Evolutionary conservation across 257 asterid genomes (phyloP), one percentile per base, ranked within the genome.

Genomic region (Penstemon eatonii): DNA sequence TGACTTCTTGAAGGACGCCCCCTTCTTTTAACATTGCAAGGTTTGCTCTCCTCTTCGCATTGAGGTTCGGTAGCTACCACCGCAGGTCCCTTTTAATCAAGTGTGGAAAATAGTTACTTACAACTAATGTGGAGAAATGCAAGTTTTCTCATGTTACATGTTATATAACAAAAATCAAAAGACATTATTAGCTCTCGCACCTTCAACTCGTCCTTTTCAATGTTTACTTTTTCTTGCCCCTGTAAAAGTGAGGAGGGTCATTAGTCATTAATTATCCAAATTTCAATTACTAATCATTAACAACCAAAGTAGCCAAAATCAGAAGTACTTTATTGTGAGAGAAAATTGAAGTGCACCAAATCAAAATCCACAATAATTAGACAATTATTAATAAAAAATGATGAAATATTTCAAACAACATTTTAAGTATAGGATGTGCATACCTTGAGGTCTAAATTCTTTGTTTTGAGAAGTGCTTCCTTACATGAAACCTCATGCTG

Each of bases 401-500:
- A 65, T 39, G 56, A 43, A 40, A 55, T 53, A 66, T 11, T 56
- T 42, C 3, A 49, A 37, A 56, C 7, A 18, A 46, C 57, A 61
- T 60, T 53, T 15, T 38, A 38, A 59, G 8, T 45, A 18, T 42
- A 54, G 46, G 12, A 18, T 18, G 63, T 44, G 36, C 61, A 56
- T 64, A 76, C 85, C 86, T 66, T 72, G n/a, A 60, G 66, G 55
- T 78, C 85, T n/a, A 66, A 46, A 46, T 33, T 73, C 83, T 79
- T 85, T 15, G 91, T 65, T 73, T 87, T 89, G n/a, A 86, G 87
- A 58, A 89, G 76, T 7, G 84, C 88, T 42, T 86, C 95, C 84
- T 86, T 87, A 75, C 96, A 89, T 12, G 67, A 79, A 69, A 86
- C 74, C 79, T 87, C 98, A 53, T 92, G 98, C 12, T 86, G 93